Percentiles rank a stretch among this genome's conserved stretches.
phyloP scores from a whole-genome alignment of 495 filamentous ascomycete species.

The Penicillium verhagenii region DNA sequence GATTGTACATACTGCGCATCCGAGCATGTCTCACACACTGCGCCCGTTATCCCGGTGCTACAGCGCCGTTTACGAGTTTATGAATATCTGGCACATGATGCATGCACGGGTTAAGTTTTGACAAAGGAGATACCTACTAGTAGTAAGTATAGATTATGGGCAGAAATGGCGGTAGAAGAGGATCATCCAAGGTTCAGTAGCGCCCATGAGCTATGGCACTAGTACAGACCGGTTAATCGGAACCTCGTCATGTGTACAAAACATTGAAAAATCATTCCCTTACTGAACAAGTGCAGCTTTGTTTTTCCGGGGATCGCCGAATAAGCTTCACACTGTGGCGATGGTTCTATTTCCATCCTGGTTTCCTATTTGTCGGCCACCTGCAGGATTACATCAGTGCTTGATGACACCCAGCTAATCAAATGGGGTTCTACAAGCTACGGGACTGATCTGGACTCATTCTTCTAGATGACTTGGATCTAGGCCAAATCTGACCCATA shows the following conservation, averaged over 20 bases:
- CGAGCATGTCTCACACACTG: neutral
- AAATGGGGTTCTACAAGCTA: neutral
- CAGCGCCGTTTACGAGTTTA: neutral
- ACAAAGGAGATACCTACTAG: too few species aligned
- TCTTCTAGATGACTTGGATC: neutral
- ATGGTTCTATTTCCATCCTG: neutral
- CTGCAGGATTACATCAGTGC: slow-evolving; percentile 5
- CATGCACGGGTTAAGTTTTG: too few species aligned
- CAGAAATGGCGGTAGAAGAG: too few species aligned
- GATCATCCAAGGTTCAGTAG: too few species aligned
- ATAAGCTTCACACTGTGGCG: too few species aligned
- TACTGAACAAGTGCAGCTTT: too few species aligned
- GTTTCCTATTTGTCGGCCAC: neutral
- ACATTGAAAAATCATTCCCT: too few species aligned
- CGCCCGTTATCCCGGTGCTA: neutral
- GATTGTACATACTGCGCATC: neutral
- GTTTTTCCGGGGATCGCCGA: too few species aligned
- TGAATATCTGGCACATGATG: neutral
- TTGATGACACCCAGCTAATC: neutral
- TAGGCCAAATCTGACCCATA: neutral
- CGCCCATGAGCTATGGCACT: too few species aligned
- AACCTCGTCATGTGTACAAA: too few species aligned
- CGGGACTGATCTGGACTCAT: neutral
- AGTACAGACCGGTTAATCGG: too few species aligned
- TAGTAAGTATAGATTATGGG: too few species aligned